Conservation (phyloP, 2,329 filamentous ascomycete species). For the Sporothrix brunneoviolacea region DNA sequence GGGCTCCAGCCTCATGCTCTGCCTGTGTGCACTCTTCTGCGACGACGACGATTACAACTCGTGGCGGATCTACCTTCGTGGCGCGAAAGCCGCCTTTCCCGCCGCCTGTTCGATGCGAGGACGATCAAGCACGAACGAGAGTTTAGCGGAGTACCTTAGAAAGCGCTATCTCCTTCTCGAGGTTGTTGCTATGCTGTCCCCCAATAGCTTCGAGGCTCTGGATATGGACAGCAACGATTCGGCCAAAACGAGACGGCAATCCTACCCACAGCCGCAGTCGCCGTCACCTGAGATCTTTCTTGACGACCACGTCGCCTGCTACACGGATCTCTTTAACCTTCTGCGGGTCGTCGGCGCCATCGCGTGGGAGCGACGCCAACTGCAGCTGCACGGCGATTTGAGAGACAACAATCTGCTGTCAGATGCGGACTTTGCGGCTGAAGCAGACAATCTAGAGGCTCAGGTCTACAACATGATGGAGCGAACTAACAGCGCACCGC, state of each 20-base stretch:
- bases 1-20: constrained; percentile 5
- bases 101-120: neutral
- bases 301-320: constrained; percentile 7
- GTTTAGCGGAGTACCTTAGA: neutral
- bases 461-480: constrained; percentile 1
- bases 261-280: neutral
- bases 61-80: constrained; percentile 4
- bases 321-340: constrained; percentile 2
- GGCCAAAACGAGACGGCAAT: too few relatives aligned
- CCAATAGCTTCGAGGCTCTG: constrained; percentile 2
- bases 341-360: constrained; percentile 5
- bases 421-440: constrained; percentile 1
- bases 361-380: constrained; percentile 3
- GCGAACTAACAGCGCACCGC: neutral
- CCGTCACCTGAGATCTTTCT: neutral
- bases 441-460: constrained; percentile 5
- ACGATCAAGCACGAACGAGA: neutral
- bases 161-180: constrained; percentile 5
- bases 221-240: neutral
- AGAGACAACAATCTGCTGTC: neutral
- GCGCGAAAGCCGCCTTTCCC: neutral
- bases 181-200: constrained; percentile 5
- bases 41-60: constrained; percentile 4
- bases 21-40: constrained; percentile 2
- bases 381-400: neutral